Evolutionary conservation across 2,329 filamentous ascomycete species (phyloP).

Genomic region (Stachybotrys elegans): DNA sequence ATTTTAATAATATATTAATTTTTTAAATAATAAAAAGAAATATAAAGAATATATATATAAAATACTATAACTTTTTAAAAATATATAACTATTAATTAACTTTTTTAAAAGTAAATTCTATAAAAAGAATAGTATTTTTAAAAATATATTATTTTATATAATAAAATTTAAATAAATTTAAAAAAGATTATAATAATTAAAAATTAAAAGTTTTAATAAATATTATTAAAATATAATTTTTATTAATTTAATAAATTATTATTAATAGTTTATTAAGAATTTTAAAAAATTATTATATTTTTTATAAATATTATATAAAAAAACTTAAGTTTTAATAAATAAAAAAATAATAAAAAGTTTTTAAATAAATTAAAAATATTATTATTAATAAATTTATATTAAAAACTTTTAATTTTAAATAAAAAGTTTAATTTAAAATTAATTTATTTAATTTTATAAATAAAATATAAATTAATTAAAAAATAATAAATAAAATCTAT

Average conservation of each 20-base stretch:
- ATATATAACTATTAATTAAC: not conserved
- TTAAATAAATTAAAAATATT: too few species aligned
- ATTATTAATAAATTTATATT: not conserved
- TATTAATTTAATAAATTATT: conserved; percentile 2
- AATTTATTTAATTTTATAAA: not conserved
- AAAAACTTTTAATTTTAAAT: not conserved
- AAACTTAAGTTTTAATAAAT: not conserved
- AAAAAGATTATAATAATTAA: not conserved
- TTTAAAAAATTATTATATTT: not conserved
- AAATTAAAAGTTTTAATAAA: not conserved
- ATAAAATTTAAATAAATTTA: not conserved
- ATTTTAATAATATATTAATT: not conserved
- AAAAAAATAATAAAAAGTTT: not conserved
- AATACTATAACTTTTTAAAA: too few species aligned
- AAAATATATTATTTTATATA: not conserved
- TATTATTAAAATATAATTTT: too few species aligned
- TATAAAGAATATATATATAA: too few species aligned
- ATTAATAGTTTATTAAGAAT: too few species aligned
- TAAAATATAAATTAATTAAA: not conserved
- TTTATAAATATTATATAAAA: not conserved
- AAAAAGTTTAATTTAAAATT: not conserved
- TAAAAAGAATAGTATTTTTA: not conserved
- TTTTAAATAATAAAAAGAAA: not conserved
- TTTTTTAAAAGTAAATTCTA: not conserved
- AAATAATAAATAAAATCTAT: not conserved